These are phyloP conservation scores for Podaxis sp. DNA, from an alignment of 768 basidiomycete genomes.

Conservation along the genomic window DNA sequence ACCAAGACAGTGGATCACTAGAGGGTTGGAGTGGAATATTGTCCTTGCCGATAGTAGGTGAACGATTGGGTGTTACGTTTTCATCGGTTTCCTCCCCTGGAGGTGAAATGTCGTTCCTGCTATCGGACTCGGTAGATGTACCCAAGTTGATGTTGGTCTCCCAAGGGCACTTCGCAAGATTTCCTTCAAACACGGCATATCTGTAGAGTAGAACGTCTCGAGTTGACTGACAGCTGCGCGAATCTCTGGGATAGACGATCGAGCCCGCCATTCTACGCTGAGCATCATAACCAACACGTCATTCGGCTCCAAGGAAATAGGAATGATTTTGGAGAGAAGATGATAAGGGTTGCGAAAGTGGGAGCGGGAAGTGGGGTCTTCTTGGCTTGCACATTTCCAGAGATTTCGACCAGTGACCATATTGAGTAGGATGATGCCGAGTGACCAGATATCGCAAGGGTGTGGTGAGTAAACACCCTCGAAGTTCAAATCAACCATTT, in stretches of 20 bases:
- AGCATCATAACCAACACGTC: slow-evolving; percentile 73
- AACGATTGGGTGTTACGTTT: background rate
- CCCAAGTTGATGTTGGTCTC: slow-evolving; percentile 47
- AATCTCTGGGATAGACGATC: slow-evolving; percentile 50
- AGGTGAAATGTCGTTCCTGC: slow-evolving; percentile 14
- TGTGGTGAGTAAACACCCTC: slow-evolving; percentile 77
- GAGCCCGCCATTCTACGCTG: slow-evolving; percentile 62
- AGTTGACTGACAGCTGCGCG: slow-evolving; percentile 56
- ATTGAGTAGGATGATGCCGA: slow-evolving; percentile 95
- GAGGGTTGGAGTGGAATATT: too few species aligned
- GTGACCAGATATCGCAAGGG: slow-evolving; percentile 93
- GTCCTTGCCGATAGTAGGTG: background rate
- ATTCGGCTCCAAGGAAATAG: slow-evolving; percentile 75
- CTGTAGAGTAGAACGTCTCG: slow-evolving; percentile 68
- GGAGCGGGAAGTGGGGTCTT: slow-evolving; percentile 88
- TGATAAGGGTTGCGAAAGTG: slow-evolving; percentile 73
- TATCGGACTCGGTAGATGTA: slow-evolving; percentile 12
- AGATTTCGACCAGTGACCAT: slow-evolving; percentile 93
- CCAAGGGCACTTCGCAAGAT: slow-evolving; percentile 77
- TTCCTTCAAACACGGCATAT: slow-evolving; percentile 77
- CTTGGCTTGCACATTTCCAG: slow-evolving; percentile 83
- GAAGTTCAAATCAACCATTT: slow-evolving; percentile 65
- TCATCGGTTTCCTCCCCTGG: background rate
- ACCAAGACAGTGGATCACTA: too few species aligned
- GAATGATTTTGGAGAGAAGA: slow-evolving; percentile 85